Evolutionary conservation across 2,329 filamentous ascomycete species (phyloP), one percentile per base, ranked within the genome.

Genomic region (Hyphodiscus sp.): DNA sequence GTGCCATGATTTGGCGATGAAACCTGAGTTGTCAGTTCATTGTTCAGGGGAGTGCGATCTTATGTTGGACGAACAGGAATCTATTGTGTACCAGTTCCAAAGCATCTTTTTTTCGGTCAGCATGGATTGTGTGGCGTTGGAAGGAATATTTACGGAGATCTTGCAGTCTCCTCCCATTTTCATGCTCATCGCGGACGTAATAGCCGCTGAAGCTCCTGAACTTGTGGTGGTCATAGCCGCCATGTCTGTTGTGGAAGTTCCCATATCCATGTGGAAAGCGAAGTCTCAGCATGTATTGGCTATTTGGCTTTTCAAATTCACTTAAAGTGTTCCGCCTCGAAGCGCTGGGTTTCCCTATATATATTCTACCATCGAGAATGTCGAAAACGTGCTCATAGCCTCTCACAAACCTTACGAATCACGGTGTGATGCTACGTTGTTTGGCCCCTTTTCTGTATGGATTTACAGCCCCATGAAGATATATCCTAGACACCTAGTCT

Each of bases 71-170:
- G 20, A 43, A 63, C 83, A 89, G 19, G 83, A 71, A 66, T 87
- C 82, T 66, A 87, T 73, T 2, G 83, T 86, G 68, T 87, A 76
- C 85, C 85, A 89, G 69, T 90, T 91, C 85, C 86, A 89, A 42
- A 89, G 74, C 87, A 90, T 91, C 85, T 88, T 20, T 16, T 53
- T 29, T 15, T 11, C 18, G 47, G 18, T 46, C 11, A 41, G 29
- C n/a, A 29, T 19, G 18, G 13, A 13, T 13, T 7, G 7, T 33
- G 29, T 8, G 29, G 13, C 7, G 7, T 33, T 33, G 29, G 29
- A 13, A 33, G 7, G 7, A 13, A 33, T 8, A 7, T 44, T 41
- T 52, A 58, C 54, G 41, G 57, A 57, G 13, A 60, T 59, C 33
- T 60, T 55, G 47, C 55, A 62, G 26, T 26, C 29, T 23, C n/a